Evolutionary conservation across 768 basidiomycete species (phyloP).

Genomic region (Lyophyllum atratum): DNA sequence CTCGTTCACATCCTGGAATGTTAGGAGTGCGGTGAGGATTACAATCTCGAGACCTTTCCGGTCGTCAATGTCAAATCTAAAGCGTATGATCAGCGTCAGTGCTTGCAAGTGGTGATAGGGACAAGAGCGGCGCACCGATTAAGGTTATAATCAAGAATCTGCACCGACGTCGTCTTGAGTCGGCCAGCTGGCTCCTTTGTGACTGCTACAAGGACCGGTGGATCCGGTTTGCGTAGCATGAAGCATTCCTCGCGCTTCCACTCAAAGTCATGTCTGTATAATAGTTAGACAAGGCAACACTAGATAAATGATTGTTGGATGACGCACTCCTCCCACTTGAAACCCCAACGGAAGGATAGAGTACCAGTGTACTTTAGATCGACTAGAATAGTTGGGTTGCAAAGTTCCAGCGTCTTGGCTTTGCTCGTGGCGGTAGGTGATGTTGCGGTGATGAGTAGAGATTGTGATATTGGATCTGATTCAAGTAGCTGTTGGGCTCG

Average conservation of each 20-base stretch:
- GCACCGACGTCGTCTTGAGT: constrained; percentile 64
- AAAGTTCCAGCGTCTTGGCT: constrained; percentile 72
- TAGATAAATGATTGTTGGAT: not conserved
- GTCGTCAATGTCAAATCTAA: constrained; percentile 82
- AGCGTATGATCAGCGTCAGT: not conserved
- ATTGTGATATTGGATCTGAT: constrained; percentile 72
- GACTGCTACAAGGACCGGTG: constrained; percentile 80
- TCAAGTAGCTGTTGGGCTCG: not conserved
- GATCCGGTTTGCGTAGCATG: constrained; percentile 83
- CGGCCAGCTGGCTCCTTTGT: constrained; percentile 75
- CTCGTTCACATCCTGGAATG: constrained; percentile 75
- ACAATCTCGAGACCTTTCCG: constrained; percentile 86
- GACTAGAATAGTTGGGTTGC: constrained; percentile 69
- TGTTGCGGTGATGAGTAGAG: constrained; percentile 67
- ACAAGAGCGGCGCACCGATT: constrained; percentile 51
- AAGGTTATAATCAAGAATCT: constrained; percentile 85
- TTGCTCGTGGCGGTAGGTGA: constrained; percentile 69
- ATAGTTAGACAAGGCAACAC: not conserved
- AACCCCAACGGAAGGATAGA: constrained; percentile 73
- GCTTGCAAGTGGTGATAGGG: not conserved
- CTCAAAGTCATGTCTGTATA: constrained; percentile 73
- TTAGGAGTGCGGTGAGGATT: constrained; percentile 72
- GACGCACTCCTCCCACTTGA: constrained; percentile 82
- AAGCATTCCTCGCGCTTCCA: constrained; percentile 87
- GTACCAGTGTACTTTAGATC: constrained; percentile 78